These are phyloP conservation scores for Wallacemonas sp. DNA, from an alignment of 208 protist species.

Conservation along the genomic window DNA sequence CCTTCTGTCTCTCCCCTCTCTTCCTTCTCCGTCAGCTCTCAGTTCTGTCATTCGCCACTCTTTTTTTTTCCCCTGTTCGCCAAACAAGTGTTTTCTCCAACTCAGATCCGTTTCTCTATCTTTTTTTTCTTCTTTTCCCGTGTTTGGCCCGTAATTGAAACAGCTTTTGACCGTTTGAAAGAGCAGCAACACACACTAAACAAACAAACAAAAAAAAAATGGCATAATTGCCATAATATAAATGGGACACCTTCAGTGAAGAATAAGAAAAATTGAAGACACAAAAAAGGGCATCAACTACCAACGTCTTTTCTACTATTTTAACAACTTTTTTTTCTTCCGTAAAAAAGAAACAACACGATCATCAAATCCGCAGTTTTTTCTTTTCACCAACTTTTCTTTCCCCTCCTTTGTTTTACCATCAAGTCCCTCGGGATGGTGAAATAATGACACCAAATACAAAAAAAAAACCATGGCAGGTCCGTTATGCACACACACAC, in stretches of 20 bases:
- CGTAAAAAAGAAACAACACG: background rate
- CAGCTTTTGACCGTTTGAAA: slow-evolving; percentile 20
- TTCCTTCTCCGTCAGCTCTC: background rate
- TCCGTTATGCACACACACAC: too few species aligned
- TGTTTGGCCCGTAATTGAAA: too few species aligned
- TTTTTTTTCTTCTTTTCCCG: slow-evolving; percentile 11
- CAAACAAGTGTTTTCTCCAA: slow-evolving; percentile 6
- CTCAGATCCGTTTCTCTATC: background rate
- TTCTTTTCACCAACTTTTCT: background rate
- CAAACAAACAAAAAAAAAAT: slow-evolving; percentile 4
- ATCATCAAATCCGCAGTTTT: background rate
- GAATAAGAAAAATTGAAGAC: background rate
- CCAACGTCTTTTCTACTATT: background rate
- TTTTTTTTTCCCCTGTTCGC: too few species aligned
- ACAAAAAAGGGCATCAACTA: background rate
- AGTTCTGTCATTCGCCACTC: too few species aligned
- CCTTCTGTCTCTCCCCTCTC: background rate
- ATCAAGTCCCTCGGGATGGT: background rate
- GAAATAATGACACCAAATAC: too few species aligned
- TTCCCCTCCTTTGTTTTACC: background rate
- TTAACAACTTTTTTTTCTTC: background rate
- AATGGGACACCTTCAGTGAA: background rate
- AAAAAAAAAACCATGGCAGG: too few species aligned
- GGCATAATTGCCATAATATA: too few species aligned
- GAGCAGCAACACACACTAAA: slow-evolving; percentile 3